Base-by-base conservation (phyloP, 768 basidiomycete species). In the Pseudohyphozyma bogoriensis region DNA sequence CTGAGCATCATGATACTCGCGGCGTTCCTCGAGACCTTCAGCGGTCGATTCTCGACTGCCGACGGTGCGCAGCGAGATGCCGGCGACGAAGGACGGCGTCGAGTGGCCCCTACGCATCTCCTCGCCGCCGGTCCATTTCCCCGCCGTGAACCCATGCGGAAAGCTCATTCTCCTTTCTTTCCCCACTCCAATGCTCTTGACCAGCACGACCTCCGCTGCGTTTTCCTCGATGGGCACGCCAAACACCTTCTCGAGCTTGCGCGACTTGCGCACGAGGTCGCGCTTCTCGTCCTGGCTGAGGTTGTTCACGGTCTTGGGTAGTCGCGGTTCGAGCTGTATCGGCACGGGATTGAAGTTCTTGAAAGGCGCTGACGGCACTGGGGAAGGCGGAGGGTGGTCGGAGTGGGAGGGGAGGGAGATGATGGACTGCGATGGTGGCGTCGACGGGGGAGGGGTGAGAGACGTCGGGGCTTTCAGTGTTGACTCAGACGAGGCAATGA, bases 191-290 rank as follows among this genome's bases (percentile, higher is more conserved):
- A 20, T 44, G 22, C 42, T 44, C 26, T n/a, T 44, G 42, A 20
- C 26, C n/a, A n/a, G n/a, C n/a, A n/a, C n/a, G n/a, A n/a, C n/a
- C n/a, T n/a, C n/a, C n/a, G n/a, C 54, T 32, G 63, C 51, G 0
- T 7, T n/a, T 51, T 60, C 59, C 29, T 57, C 56, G 20, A 62
- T 32, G 16, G 52, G 37, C n/a, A 40, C 51, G 10, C 66, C 66
- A 12, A 68, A 56, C 32, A 68, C 15, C 5, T 44, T 42, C 40
- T 68, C 56, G 24, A 68, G 53, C 51, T 68, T 68, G 50, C 64
- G 64, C 40, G 49, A 62, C 40, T 60, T 16, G 46, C 50, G 15
- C 1, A 68, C 60, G 20, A 62, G 52, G 22, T 51, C 60, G 18
- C 60, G 51, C 36, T 54, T 56, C 29, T 64, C 53, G 15, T 33